phyloP scores from a whole-genome alignment of 2,329 filamentous ascomycete species.

The Phialophora tarda region DNA sequence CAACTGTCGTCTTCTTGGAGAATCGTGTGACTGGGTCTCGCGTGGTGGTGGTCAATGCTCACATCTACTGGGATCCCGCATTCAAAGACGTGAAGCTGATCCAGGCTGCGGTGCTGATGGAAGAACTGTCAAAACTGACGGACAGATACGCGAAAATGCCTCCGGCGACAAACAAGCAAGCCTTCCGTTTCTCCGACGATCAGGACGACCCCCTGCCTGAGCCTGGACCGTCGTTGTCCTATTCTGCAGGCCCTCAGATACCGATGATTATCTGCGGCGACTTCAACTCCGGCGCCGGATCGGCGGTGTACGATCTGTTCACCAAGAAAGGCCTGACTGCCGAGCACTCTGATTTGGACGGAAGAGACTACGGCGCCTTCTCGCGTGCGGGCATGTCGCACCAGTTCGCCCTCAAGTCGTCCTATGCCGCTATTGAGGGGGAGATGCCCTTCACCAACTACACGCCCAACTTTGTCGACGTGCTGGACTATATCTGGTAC shows the following conservation, averaged over 20 bases:
- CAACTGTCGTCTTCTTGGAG: slow-evolving; percentile 88
- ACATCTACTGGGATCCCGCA: slow-evolving; percentile 92
- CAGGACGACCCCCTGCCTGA: slow-evolving; percentile 64
- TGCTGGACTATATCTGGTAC: slow-evolving; percentile 98
- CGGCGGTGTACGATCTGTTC: slow-evolving; percentile 89
- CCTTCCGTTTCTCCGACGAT: slow-evolving; percentile 58
- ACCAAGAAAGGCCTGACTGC: slow-evolving; percentile 77
- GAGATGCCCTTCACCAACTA: slow-evolving; percentile 96
- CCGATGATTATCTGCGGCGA: slow-evolving; percentile 92
- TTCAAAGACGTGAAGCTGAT: slow-evolving; percentile 95
- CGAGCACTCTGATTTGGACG: slow-evolving; percentile 78
- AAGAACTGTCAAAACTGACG: slow-evolving; percentile 82
- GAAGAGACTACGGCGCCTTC: slow-evolving; percentile 88
- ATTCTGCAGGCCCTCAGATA: slow-evolving; percentile 83
- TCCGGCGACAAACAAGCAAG: slow-evolving; percentile 77
- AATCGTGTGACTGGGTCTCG: slow-evolving; percentile 88
- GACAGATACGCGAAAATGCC: slow-evolving; percentile 83
- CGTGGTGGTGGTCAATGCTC: slow-evolving; percentile 89
- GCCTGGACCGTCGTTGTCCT: slow-evolving; percentile 82
- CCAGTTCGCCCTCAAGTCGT: slow-evolving; percentile 89
- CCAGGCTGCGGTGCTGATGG: slow-evolving; percentile 93
- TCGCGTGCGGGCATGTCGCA: slow-evolving; percentile 91
- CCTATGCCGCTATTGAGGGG: slow-evolving; percentile 77
- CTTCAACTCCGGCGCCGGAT: slow-evolving; percentile 88
- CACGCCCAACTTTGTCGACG: slow-evolving; percentile 86